Base-by-base conservation (phyloP, 2,329 filamentous ascomycete genomes). In the Verticillium klebahnii region DNA sequence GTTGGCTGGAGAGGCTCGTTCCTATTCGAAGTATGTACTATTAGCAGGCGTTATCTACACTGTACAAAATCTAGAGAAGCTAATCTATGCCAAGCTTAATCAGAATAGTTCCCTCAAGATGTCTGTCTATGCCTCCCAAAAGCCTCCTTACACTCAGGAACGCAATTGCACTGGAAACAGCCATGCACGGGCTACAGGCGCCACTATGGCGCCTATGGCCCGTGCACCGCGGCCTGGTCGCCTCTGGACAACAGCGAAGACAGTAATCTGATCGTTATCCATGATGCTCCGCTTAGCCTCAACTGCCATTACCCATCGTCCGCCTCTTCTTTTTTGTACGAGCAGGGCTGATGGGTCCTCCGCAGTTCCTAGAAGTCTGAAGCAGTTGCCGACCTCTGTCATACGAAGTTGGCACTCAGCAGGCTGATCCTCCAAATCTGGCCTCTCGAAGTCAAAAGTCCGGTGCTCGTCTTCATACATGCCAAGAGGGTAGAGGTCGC, bases 211-310 rank as follows among this genome's bases (percentile, higher is more conserved):
- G 40, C 40, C 40, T 50, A 9, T 50, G 40, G 40, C 40, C 40
- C 40, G 40, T 50, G 40, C 40, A 19, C 17, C 17, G n/a, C 40
- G 3, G n/a, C 17, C n/a, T 50, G 54, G 54, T 56, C 54, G 29
- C 29, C 32, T 34, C 54, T 56, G 29, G 54, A 56, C 54, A 6
- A 56, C 29, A 34, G 54, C 32, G 32, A 32, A 50, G 40, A 50
- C 40, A 57, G 29, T 57, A 19, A 57, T 57, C 34, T 57, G 56
- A 36, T 40, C 36, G 12, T 34, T 25, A 25, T 57, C 56, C 34
- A 36, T 57, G 23, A 57, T 57, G 34, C 34, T 29, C 56, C 56
- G 56, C 34, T 57, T n/a, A 19, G 56, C 56, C 32, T 57, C 56
- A 34, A 57, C 56, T 29, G 34, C 56, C 23, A 57, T 57, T 40